These are phyloP conservation scores for Lophiotrema nucula DNA, from an alignment of 495 filamentous ascomycete genomes.

Conservation along the genomic window DNA sequence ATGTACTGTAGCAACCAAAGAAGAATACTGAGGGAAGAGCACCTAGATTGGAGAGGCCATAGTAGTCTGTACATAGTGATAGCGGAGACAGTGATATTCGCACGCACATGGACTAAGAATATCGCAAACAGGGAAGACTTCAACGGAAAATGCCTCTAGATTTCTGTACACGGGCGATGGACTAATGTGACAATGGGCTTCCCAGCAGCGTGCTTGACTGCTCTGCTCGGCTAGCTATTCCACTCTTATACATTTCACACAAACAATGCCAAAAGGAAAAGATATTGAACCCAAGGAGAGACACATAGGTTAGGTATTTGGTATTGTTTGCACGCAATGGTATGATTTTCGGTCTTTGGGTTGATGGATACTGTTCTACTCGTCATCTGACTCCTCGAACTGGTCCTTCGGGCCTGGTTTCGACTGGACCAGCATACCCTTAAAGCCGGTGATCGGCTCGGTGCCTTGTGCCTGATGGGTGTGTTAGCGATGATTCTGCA, in stretches of 20 bases:
- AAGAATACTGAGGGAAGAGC: constrained; percentile 5
- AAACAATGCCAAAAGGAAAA: constrained; percentile 27
- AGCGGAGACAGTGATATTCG: background rate
- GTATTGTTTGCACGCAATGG: constrained; percentile 3
- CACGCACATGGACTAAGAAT: background rate
- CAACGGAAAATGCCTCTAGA: constrained; percentile 23
- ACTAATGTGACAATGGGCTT: constrained; percentile 30
- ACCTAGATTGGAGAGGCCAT: constrained; percentile 8
- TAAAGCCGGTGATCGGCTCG: constrained; percentile 87
- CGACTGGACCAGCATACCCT: constrained; percentile 78
- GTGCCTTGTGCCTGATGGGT: constrained; percentile 69
- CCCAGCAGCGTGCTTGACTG: constrained; percentile 5
- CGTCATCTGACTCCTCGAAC: constrained; percentile 16
- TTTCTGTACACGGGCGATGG: constrained; percentile 34
- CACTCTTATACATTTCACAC: constrained; percentile 17
- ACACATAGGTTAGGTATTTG: constrained; percentile 13
- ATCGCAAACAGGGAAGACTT: background rate
- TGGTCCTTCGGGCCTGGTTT: constrained; percentile 26
- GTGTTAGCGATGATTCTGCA: constrained; percentile 9
- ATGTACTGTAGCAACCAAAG: no score
- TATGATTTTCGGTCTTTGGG: constrained; percentile 5
- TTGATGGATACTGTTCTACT: background rate
- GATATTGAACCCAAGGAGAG: constrained; percentile 18
- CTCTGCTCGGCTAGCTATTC: background rate
- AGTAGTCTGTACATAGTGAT: constrained; percentile 2